Evolutionary conservation across 2,329 filamentous ascomycete species (phyloP), one percentile per base, ranked within the genome.

Genomic region (Fusarium cicatricum): DNA sequence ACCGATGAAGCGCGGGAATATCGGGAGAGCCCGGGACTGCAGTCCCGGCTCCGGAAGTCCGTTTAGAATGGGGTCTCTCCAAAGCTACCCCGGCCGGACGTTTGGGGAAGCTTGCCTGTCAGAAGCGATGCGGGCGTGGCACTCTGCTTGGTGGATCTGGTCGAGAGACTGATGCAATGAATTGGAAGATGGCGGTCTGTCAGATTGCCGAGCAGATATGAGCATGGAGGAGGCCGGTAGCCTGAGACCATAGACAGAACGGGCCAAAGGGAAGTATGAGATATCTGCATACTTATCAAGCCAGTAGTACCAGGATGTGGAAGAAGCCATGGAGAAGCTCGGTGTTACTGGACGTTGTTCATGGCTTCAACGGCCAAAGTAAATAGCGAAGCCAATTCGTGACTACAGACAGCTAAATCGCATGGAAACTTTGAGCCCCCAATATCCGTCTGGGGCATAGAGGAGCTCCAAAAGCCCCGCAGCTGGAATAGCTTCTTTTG

Each of bases 21-120:
- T 60, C 59, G 59, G 59, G 38, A 63, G 58, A 41, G 54, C 34
- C 49, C 59, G 59, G 59, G 48, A 59, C 28, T 53, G 38, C 53
- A 40, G 56, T 50, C 31, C 59, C 59, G 58, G 44, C 55, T 51
- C 58, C 52, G 58, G 58, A 36, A 48, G 51, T n/a, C 51, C 41
- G 44, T 37, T 31, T 11, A 17, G 12, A 31, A 16, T 19, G 45
- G 34, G 16, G 23, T 28, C 33, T 58, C 45, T 49, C 39, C 48
- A 46, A 28, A 16, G 28, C 21, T 9, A 17, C 49, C 53, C 44
- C 38, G 41, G 44, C 44, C 17, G 32, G 14, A 21, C 11, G 19
- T 32, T 40, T 38, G 34, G 36, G 36, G 26, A 33, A 39, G 45
- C 34, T 33, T 19, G 33, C 28, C 17, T 40, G 28, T 36, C 19